These are phyloP conservation scores for Cadophora luteo-olivacea DNA, from an alignment of 2,329 filamentous ascomycete species.

Conservation along the genomic window DNA sequence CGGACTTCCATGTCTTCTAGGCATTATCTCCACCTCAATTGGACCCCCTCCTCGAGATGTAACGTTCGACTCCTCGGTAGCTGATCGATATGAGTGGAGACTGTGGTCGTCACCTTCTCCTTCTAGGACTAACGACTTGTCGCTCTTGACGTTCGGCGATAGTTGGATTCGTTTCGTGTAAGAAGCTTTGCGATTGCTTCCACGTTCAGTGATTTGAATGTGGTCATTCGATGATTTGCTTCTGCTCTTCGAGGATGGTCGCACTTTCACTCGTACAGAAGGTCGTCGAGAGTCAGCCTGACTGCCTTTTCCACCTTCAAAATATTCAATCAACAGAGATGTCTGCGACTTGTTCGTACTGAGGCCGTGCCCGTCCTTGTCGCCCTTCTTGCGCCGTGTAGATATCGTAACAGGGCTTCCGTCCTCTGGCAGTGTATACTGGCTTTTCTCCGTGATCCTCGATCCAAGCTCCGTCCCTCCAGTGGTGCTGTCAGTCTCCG, in stretches of 20 bases:
- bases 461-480: constrained; percentile 69
- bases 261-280: constrained; percentile 75
- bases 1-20: constrained; percentile 71
- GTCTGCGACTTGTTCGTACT: constrained; percentile 67
- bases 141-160: constrained; percentile 50
- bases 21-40: constrained; percentile 84
- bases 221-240: constrained; percentile 66
- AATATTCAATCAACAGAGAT: constrained; percentile 78
- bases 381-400: constrained; percentile 70
- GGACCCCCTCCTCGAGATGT: constrained; percentile 69
- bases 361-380: constrained; percentile 55
- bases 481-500: constrained; percentile 69
- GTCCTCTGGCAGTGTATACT: constrained; percentile 84
- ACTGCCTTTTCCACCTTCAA: constrained; percentile 68
- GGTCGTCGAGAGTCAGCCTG: constrained; percentile 62
- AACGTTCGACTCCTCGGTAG: constrained; percentile 80
- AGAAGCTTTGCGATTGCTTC: constrained; percentile 73
- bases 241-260: constrained; percentile 62
- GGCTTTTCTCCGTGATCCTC: constrained; percentile 69
- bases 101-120: constrained; percentile 67
- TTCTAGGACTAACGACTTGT: constrained; percentile 49
- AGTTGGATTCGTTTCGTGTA: constrained; percentile 73
- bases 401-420: constrained; percentile 91
- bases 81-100: constrained; percentile 77
- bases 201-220: constrained; percentile 85